Evolutionary conservation across 2,329 filamentous ascomycete genomes (phyloP).

Genomic region (Thelonectria olida): DNA sequence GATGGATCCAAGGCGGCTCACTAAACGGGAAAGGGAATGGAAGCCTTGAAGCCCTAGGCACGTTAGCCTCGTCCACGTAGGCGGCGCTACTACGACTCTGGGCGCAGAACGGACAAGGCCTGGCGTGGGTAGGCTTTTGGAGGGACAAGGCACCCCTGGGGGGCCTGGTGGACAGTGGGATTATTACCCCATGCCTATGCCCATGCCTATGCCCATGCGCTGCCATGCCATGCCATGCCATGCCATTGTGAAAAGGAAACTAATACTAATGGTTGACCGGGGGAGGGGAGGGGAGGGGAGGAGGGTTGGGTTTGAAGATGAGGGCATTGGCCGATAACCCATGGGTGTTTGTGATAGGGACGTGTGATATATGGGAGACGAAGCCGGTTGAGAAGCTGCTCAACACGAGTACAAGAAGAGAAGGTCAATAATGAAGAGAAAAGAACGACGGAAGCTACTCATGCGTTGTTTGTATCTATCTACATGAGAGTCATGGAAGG

Average conservation of each 20-base stretch:
- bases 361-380: too few relatives aligned
- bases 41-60: constrained; percentile 19
- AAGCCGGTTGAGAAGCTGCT: too few relatives aligned
- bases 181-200: neutral
- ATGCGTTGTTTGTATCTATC: too few relatives aligned
- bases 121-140: constrained; percentile 4
- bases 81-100: constrained; percentile 7
- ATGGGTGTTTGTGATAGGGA: too few relatives aligned
- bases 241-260: constrained; percentile 11
- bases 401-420: too few relatives aligned
- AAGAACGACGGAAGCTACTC: too few relatives aligned
- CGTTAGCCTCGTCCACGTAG: constrained; percentile 20
- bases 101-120: neutral
- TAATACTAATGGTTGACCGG: constrained; percentile 5
- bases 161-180: neutral
- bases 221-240: constrained; percentile 4
- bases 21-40: constrained; percentile 18
- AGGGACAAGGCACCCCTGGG: constrained; percentile 8
- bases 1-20: constrained; percentile 13
- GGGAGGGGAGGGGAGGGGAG: constrained; percentile 14
- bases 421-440: too few relatives aligned
- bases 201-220: too few relatives aligned
- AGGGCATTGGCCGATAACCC: neutral
- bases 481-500: too few relatives aligned
- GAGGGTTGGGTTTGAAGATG: neutral